phyloP scores from a whole-genome alignment of 305 asterid genomes.

The Andrographis paniculata region DNA sequence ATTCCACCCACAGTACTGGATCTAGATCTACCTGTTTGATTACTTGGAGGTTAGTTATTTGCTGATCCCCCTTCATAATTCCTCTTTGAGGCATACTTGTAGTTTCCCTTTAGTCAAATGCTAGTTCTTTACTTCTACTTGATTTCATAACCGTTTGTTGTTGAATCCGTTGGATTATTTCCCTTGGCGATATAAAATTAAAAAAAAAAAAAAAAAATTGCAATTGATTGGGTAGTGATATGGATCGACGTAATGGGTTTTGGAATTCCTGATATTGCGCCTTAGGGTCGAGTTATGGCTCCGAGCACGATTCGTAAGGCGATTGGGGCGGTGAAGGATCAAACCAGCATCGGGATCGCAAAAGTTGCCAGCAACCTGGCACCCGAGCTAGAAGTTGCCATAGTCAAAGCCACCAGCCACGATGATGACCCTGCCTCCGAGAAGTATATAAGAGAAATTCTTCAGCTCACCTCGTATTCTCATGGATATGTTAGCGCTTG shows the following conservation, averaged over 20 bases:
- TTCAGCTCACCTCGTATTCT: constrained; percentile 59
- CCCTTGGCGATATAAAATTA: neutral
- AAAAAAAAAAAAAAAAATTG: neutral
- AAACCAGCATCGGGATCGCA: constrained; percentile 86
- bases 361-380: constrained; percentile 86
- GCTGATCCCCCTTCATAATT: constrained; percentile 10
- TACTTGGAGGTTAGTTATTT: constrained; percentile 16
- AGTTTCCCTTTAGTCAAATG: neutral
- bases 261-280: neutral
- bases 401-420: constrained; percentile 92
- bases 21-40: constrained; percentile 17
- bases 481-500: constrained; percentile 78
- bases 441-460: constrained; percentile 68
- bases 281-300: constrained; percentile 49
- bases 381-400: constrained; percentile 88
- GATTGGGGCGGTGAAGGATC: constrained; percentile 95
- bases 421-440: constrained; percentile 93
- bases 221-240: neutral
- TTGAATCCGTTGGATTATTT: neutral
- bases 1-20: constrained; percentile 13
- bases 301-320: constrained; percentile 91
- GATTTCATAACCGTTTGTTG: neutral
- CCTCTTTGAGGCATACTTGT: neutral
- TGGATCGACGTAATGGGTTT: constrained; percentile 11
- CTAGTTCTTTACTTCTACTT: neutral